Percentiles rank a stretch among this genome's conserved stretches.
Conservation (phyloP, 2,329 filamentous ascomycete genomes). For the Orbilia javanica region DNA sequence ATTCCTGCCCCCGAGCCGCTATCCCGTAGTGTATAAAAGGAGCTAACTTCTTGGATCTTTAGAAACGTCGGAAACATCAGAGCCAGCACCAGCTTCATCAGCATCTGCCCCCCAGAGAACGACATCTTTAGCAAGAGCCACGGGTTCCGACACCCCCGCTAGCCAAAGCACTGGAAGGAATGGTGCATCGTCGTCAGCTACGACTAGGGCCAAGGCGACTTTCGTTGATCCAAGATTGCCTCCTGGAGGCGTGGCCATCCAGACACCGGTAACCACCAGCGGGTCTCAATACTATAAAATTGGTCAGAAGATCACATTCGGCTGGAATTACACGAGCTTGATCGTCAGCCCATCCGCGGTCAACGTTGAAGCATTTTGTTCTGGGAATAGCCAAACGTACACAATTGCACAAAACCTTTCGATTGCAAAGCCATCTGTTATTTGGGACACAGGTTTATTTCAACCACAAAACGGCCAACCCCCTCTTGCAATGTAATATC, state of each 20-base stretch:
- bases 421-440: slow-evolving; percentile 68
- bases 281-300: slow-evolving; percentile 75
- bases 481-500: slow-evolving; percentile 66
- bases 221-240: slow-evolving; percentile 44
- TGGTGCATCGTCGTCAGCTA: slow-evolving; percentile 6
- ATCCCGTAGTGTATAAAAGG: neutral
- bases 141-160: slow-evolving; percentile 5
- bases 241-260: slow-evolving; percentile 73
- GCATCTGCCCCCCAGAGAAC: slow-evolving; percentile 29
- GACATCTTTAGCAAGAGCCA: slow-evolving; percentile 2
- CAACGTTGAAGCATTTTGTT: slow-evolving; percentile 74
- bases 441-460: slow-evolving; percentile 72
- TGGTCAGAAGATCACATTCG: slow-evolving; percentile 73
- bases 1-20: neutral
- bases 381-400: slow-evolving; percentile 71
- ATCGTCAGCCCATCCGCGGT: slow-evolving; percentile 72
- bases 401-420: slow-evolving; percentile 74
- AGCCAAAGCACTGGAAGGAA: slow-evolving; percentile 19
- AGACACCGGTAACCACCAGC: slow-evolving; percentile 70
- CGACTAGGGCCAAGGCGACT: slow-evolving; percentile 17
- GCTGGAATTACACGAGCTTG: slow-evolving; percentile 78
- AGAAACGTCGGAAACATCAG: slow-evolving; percentile 12
- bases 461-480: slow-evolving; percentile 39
- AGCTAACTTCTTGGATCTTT: neutral
- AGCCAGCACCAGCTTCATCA: slow-evolving; percentile 26